Evolutionary conservation across 2,329 filamentous ascomycete species (phyloP), one percentile per base, ranked within the genome.

Genomic region (Fusarium setosum): DNA sequence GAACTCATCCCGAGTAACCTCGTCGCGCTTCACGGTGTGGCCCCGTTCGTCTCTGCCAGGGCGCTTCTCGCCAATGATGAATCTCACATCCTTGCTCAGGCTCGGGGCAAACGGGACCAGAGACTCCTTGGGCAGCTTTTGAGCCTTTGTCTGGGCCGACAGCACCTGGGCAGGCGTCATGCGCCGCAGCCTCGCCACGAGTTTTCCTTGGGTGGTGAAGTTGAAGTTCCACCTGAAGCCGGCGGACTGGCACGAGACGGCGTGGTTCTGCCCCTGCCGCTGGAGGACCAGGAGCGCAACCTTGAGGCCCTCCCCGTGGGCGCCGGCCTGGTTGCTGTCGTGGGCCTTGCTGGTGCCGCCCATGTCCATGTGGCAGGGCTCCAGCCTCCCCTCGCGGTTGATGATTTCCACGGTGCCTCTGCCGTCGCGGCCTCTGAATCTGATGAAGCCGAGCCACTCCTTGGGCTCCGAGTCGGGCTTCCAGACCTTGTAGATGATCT

Each of bases 271-370:
- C 4, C 32, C 52, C 2, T 44, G 45, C 26, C 75, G 64, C 66
- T 76, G 50, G 3, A 78, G 53, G n/a, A 71, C 65, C 11, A 77
- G 56, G n/a, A 75, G 47, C 5, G 74, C 72, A n/a, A 74, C 32
- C 40, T 76, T 74, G 31, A 77, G 63, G 3, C 76, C 74, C 31
- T 76, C 73, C 10, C 75, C 75, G 24, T 76, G 73, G 4, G 64
- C 54, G 0, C 74, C 75, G 11, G 73, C 73, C 45, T 74, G 71
- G 6, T 54, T 49, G 2, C 2, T 2, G 12, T 69, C 60, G 23
- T 45, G 37, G 4, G 49, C 21, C 56, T 77, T 77, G 37, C 51
- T 72, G 1, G 72, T 72, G 3, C 64, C 68, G 8, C 75, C 72
- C 35, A 76, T 56, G 9, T 75, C 67, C 5, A 79, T 63, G 34